Percentiles rank a stretch among this genome's conserved stretches.
These are phyloP conservation scores for Arachnopeziza araneosa DNA, from an alignment of 2,329 filamentous ascomycete genomes.

Conservation along the genomic window DNA sequence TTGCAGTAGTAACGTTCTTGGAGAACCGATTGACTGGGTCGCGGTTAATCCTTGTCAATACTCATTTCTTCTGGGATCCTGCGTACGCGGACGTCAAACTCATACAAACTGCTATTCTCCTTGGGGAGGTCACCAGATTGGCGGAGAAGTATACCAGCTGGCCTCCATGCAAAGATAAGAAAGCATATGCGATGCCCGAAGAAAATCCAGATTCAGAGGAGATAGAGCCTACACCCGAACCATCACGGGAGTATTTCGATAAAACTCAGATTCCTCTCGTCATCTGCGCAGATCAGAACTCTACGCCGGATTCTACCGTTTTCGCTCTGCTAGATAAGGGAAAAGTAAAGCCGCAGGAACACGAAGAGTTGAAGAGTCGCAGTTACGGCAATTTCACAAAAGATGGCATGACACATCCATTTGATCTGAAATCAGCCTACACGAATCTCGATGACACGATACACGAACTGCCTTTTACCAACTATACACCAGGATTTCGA, in stretches of 20 bases:
- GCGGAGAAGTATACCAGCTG: constrained; percentile 79
- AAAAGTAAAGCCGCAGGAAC: constrained; percentile 62
- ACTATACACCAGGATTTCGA: constrained; percentile 90
- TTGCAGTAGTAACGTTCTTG: constrained; percentile 85
- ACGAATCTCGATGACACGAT: constrained; percentile 73
- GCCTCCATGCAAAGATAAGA: constrained; percentile 77
- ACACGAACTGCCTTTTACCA: constrained; percentile 86
- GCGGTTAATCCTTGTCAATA: constrained; percentile 86
- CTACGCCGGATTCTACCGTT: constrained; percentile 77
- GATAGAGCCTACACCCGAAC: constrained; percentile 54
- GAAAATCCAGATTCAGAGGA: constrained; percentile 41
- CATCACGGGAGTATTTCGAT: constrained; percentile 79
- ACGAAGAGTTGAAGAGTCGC: constrained; percentile 72
- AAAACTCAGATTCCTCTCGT: constrained; percentile 86
- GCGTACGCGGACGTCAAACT: constrained; percentile 89
- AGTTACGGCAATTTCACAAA: constrained; percentile 92
- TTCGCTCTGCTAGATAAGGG: constrained; percentile 86
- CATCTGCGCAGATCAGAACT: constrained; percentile 96
- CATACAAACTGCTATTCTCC: constrained; percentile 89
- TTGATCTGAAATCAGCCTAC: constrained; percentile 89
- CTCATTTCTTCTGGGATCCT: constrained; percentile 93
- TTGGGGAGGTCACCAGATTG: constrained; percentile 84
- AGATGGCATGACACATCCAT: constrained; percentile 89
- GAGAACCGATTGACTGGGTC: constrained; percentile 90
- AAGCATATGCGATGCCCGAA: constrained; percentile 30